phyloP scores from a whole-genome alignment of 2,329 filamentous ascomycete genomes.

The Trichoderma sp. region DNA sequence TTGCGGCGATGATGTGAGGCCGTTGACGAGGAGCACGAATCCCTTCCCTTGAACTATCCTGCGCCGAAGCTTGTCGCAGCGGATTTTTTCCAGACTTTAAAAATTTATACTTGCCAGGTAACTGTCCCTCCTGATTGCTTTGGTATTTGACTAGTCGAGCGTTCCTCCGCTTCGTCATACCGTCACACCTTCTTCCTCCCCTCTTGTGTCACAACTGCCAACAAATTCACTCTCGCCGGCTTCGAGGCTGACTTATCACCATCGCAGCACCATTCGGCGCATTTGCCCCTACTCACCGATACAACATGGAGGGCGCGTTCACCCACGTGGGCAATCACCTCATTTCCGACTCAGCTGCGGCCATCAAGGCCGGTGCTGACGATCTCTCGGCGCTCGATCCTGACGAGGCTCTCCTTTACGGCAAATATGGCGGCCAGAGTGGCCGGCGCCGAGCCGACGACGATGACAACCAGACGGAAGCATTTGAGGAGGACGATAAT shows the following conservation, averaged over 20 bases:
- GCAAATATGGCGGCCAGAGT: conserved; percentile 62
- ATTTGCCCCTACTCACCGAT: conserved; percentile 19
- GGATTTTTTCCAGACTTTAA: not conserved
- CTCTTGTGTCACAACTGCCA: not conserved
- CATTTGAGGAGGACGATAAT: conserved; percentile 78
- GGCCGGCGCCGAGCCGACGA: conserved; percentile 75
- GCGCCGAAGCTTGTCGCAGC: conserved; percentile 30
- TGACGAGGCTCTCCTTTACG: conserved; percentile 80
- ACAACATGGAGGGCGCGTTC: conserved; percentile 80
- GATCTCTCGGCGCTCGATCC: conserved; percentile 69
- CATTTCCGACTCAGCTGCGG: conserved; percentile 78
- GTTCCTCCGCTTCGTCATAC: not conserved
- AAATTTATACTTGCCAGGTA: conserved; percentile 1
- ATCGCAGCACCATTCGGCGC: conserved; percentile 14
- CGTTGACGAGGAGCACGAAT: conserved; percentile 34
- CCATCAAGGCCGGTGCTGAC: conserved; percentile 85
- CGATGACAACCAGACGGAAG: conserved; percentile 86
- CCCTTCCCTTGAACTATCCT: conserved; percentile 31
- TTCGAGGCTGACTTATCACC: not conserved
- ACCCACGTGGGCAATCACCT: conserved; percentile 85
- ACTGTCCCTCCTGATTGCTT: not conserved
- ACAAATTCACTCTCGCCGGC: not conserved
- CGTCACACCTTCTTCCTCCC: not conserved
- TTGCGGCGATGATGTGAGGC: conserved; percentile 44
- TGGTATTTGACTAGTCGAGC: not conserved